Conservation (phyloP, 2,329 filamentous ascomycete species). For the Alternaria brassicae region DNA sequence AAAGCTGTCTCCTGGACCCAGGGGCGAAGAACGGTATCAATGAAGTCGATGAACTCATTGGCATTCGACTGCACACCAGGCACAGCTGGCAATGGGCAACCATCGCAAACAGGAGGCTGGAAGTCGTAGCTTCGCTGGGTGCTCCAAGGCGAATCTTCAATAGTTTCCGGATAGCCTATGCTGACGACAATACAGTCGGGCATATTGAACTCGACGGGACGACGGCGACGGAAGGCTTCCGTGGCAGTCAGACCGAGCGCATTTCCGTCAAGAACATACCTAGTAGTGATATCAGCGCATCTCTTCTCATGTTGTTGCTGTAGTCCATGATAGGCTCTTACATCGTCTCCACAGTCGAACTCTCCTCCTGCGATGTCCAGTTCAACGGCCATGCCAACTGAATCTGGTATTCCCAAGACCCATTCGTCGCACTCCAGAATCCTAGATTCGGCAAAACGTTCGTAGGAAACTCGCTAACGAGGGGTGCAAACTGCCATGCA, state of each 20-base stretch:
- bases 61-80: constrained; percentile 54
- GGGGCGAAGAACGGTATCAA: constrained; percentile 51
- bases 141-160: constrained; percentile 42
- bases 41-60: constrained; percentile 55
- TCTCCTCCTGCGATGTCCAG: constrained; percentile 37
- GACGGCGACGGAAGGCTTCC: constrained; percentile 39
- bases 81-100: constrained; percentile 30
- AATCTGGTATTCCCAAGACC: constrained; percentile 46
- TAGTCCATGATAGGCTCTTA: constrained; percentile 18
- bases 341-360: constrained; percentile 40
- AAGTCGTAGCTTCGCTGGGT: constrained; percentile 35
- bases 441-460: constrained; percentile 39
- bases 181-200: constrained; percentile 43
- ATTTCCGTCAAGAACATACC: constrained; percentile 46
- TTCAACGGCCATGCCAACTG: constrained; percentile 44
- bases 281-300: constrained; percentile 19
- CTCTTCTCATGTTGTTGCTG: background rate
- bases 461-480: constrained; percentile 32
- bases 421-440: constrained; percentile 43
- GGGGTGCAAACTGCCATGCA: constrained; percentile 39
- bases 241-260: constrained; percentile 38
- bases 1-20: constrained; percentile 42
- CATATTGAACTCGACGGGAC: constrained; percentile 41
- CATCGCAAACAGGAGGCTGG: constrained; percentile 42
- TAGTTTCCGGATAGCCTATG: constrained; percentile 40